Percentiles rank a stretch among this genome's conserved stretches.
phyloP scores from a whole-genome alignment of 805 yeast genomes.

The Candida taoyuanica region DNA sequence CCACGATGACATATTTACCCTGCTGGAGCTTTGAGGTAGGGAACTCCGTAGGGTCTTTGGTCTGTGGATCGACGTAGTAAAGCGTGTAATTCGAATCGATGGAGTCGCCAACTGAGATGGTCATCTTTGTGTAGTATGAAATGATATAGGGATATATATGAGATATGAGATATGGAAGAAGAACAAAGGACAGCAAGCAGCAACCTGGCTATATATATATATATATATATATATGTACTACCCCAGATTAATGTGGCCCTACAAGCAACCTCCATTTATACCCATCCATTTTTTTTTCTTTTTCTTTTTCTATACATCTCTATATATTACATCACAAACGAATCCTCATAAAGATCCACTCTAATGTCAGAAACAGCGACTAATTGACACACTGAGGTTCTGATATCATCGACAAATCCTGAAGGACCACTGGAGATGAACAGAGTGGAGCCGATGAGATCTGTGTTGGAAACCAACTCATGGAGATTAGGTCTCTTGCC shows the following conservation, averaged over 20 bases:
- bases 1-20: constrained; percentile 46
- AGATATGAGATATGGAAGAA: neutral
- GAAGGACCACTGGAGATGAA: constrained; percentile 64
- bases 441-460: constrained; percentile 38
- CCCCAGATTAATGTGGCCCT: neutral
- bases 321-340: constrained; percentile 21
- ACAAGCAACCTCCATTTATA: neutral
- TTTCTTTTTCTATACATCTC: too few species aligned
- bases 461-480: constrained; percentile 12
- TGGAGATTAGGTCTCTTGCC: constrained; percentile 16
- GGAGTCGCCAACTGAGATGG: constrained; percentile 8
- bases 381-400: constrained; percentile 42
- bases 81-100: constrained; percentile 22
- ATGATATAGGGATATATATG: neutral
- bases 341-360: constrained; percentile 31
- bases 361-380: constrained; percentile 28
- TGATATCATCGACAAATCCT: constrained; percentile 49
- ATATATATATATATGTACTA: too few species aligned
- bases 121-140: constrained; percentile 3
- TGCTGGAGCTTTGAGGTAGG: constrained; percentile 24
- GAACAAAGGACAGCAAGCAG: neutral
- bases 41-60: constrained; percentile 27
- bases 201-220: neutral
- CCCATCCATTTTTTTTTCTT: too few species aligned
- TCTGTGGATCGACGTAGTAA: constrained; percentile 28